Percentiles rank a stretch among this genome's conserved stretches.
Conservation (phyloP, 2,329 filamentous ascomycete species). For the Ambrosiella beaveri region DNA sequence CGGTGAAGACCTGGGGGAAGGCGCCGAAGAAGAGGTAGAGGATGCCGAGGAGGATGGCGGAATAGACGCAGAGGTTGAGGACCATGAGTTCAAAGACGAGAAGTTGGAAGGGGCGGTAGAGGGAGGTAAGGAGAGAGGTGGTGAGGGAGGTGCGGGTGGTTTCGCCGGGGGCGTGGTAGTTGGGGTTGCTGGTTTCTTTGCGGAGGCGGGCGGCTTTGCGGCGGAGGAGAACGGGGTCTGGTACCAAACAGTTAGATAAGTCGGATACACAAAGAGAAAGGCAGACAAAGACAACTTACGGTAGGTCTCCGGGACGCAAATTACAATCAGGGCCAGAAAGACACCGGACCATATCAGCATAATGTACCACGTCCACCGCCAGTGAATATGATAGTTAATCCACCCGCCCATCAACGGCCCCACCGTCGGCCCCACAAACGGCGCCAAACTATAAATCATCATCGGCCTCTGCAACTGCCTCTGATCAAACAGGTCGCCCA, state of each 20-base stretch:
- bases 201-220: conserved; percentile 54
- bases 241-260: neutral
- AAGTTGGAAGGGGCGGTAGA: conserved; percentile 60
- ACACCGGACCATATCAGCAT: conserved; percentile 65
- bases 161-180: conserved; percentile 65
- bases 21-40: conserved; percentile 85
- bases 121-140: conserved; percentile 38
- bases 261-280: neutral
- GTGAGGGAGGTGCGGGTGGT: conserved; percentile 49
- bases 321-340: conserved; percentile 43
- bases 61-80: conserved; percentile 62
- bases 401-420: conserved; percentile 57
- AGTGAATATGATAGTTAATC: conserved; percentile 57
- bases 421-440: conserved; percentile 44
- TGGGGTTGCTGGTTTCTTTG: conserved; percentile 57
- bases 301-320: conserved; percentile 79
- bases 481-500: conserved; percentile 59
- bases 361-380: conserved; percentile 75
- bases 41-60: conserved; percentile 70
- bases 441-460: conserved; percentile 57
- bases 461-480: conserved; percentile 61
- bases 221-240: conserved; percentile 51
- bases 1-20: conserved; percentile 62
- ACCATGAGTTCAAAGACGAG: conserved; percentile 74
- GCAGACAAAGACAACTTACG: conserved; percentile 25